These are phyloP conservation scores for Lactarius evosmus DNA, from an alignment of 768 basidiomycete species.

Conservation along the genomic window DNA sequence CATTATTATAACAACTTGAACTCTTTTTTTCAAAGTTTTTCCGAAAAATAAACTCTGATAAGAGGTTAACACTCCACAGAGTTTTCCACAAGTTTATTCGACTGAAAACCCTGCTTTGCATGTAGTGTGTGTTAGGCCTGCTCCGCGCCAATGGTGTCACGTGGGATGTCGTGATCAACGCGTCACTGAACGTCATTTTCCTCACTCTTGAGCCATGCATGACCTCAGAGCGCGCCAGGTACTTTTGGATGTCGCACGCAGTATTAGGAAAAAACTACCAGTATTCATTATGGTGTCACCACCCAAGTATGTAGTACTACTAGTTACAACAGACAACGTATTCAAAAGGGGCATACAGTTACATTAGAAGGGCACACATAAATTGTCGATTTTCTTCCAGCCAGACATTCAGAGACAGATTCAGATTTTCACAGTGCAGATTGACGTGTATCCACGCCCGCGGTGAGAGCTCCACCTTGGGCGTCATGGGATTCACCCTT, in stretches of 20 bases:
- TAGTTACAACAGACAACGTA: not conserved
- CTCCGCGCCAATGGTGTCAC: not conserved
- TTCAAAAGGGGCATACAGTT: not conserved
- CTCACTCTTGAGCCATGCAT: not conserved
- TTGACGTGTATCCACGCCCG: not conserved
- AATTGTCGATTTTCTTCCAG: not conserved
- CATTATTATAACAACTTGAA: no score
- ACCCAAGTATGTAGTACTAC: not conserved
- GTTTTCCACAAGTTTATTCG: no score
- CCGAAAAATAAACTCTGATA: no score
- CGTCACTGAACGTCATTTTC: not conserved
- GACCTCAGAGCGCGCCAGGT: no score
- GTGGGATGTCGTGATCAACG: not conserved
- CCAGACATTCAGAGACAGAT: not conserved
- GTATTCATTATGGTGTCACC: not conserved
- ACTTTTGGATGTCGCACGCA: not conserved
- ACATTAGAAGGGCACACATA: not conserved
- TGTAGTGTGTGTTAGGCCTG: no score
- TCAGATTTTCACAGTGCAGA: not conserved
- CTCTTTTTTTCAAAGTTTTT: no score
- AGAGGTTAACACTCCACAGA: no score
- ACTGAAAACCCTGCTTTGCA: no score
- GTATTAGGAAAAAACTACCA: not conserved
- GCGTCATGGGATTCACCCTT: not conserved
- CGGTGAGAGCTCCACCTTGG: not conserved